Evolutionary conservation across 2,329 filamentous ascomycete genomes (phyloP), one percentile per base, ranked within the genome.

Genomic region (Colletotrichum sojae): DNA sequence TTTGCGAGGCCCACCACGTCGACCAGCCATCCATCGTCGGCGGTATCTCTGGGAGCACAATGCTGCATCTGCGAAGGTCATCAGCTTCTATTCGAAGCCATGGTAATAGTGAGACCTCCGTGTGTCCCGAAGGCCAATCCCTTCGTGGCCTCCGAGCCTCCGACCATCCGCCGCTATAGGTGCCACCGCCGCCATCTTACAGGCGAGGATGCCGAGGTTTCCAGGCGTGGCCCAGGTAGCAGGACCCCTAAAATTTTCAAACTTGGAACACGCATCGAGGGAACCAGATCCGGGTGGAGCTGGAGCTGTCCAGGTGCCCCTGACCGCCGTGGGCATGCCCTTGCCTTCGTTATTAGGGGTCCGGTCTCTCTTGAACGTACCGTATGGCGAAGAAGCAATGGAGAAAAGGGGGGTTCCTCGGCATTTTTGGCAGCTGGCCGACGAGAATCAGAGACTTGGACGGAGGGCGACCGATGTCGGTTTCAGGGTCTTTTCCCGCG

Each of bases 401-500:
- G 16, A 15, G 16, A 39, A 36, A 25, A 36, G 22, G 60, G 46
- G 40, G 40, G 39, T 22, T 36, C 31, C 43, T 43, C 40, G 40
- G 49, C 39, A 15, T 61, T 22, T 51, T 43, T 56, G 52, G 39
- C 27, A 49, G 25, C 40, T 43, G n/a, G 31, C 22, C n/a, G 45
- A 31, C 36, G 20, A 27, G 16, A 51, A 40, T 46, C 9, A 36
- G 22, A 20, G n/a, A 22, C 18, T 25, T 55, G 43, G 45, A 66
- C 62, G 51, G 45, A 52, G 49, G n/a, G 43, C 46, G 45, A 66
- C 67, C 67, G 45, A 69, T 61, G 67, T 52, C 56, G 52, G 45
- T 66, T 69, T 61, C 67, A 69, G 67, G 67, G 67, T 69, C 63
- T 63, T 66, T 66, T 66, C 62, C 67, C 51, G 54, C 61, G 36